Conservation (phyloP, 768 basidiomycete species). For the Lepiota brunneoincarnata region DNA sequence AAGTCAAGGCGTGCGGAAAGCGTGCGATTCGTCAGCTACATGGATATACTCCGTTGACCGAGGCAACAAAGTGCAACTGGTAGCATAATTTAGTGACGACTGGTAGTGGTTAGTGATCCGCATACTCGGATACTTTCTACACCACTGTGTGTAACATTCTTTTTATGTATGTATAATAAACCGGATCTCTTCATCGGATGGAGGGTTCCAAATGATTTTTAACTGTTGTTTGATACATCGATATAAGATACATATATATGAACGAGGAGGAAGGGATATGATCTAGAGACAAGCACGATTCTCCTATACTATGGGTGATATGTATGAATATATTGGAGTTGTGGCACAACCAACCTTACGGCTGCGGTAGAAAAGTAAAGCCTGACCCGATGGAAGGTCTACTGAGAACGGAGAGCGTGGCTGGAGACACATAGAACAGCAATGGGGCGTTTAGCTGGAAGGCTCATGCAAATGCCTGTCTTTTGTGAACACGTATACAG, state of each 20-base stretch:
- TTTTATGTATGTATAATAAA: too few relatives aligned
- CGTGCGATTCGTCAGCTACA: slow-evolving; percentile 10
- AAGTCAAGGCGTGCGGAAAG: slow-evolving; percentile 23
- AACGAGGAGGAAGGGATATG: neutral
- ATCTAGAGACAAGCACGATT: neutral
- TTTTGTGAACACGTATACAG: neutral
- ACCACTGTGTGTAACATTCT: too few relatives aligned
- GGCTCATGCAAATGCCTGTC: slow-evolving; percentile 36
- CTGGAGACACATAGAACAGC: neutral
- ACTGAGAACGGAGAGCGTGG: neutral
- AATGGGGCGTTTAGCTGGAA: slow-evolving; percentile 16
- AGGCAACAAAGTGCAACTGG: too few relatives aligned
- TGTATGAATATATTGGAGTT: neutral
- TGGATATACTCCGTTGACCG: too few relatives aligned
- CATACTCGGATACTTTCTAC: too few relatives aligned
- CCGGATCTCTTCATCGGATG: neutral
- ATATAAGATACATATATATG: slow-evolving; percentile 11
- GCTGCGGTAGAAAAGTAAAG: neutral
- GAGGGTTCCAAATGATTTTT: neutral
- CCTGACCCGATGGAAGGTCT: neutral
- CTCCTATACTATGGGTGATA: neutral
- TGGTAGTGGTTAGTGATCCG: too few relatives aligned
- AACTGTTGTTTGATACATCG: slow-evolving; percentile 5
- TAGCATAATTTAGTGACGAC: too few relatives aligned
- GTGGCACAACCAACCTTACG: neutral